These are phyloP conservation scores for Entomophthora muscae DNA, from an alignment of 371 early-diverging fungal species.

Conservation along the genomic window DNA sequence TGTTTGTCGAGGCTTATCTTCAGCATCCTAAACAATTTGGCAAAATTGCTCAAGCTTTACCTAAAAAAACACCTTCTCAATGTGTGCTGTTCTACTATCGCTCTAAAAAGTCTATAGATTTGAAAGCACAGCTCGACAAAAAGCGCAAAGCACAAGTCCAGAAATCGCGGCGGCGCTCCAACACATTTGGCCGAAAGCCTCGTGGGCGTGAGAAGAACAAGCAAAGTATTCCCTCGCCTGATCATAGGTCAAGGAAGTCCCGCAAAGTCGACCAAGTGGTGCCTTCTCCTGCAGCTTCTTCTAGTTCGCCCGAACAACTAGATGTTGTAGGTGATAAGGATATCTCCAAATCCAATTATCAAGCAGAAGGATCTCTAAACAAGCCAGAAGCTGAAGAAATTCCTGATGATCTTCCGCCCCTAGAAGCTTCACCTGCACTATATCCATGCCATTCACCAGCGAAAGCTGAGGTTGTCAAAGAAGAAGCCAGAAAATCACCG, in stretches of 20 bases:
- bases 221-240: neutral
- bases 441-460: neutral
- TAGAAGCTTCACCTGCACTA: neutral
- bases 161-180: neutral
- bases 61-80: slow-evolving; percentile 59
- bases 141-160: slow-evolving; percentile 21
- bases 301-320: neutral
- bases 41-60: slow-evolving; percentile 57
- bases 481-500: neutral
- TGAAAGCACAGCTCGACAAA: slow-evolving; percentile 50
- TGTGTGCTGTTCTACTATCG: slow-evolving; percentile 90
- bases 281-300: neutral
- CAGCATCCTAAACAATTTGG: slow-evolving; percentile 81
- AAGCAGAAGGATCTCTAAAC: neutral
- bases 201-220: neutral
- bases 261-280: neutral
- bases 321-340: neutral
- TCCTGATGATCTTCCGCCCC: neutral
- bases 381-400: neutral
- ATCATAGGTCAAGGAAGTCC: neutral
- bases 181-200: neutral
- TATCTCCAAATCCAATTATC: neutral
- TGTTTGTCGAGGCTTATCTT: slow-evolving; percentile 58
- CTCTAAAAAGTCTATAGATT: slow-evolving; percentile 54
- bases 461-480: neutral